Percentiles rank a stretch among this genome's conserved stretches.
phyloP scores from a whole-genome alignment of 1,139 yeast genomes.

The Geotrichum cucujoidarum region DNA sequence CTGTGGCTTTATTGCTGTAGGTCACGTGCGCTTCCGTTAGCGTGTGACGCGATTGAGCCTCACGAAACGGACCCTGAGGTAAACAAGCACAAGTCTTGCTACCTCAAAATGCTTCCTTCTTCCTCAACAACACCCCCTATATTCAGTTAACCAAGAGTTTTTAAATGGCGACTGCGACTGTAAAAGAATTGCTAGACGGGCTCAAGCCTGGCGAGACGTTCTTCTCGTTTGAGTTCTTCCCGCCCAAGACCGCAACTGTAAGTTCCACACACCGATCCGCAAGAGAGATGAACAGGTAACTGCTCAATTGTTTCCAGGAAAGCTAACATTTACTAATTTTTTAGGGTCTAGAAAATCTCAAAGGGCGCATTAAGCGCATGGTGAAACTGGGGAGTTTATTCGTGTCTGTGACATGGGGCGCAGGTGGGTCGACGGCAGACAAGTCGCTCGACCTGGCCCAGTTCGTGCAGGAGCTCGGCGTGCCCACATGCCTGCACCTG shows the following conservation, averaged over 20 bases:
- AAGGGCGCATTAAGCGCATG: constrained; percentile 86
- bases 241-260: constrained; percentile 85
- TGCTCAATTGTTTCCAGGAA: not conserved
- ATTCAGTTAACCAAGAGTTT: not conserved
- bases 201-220: constrained; percentile 53
- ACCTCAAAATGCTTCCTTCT: not conserved
- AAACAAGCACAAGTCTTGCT: too few species aligned
- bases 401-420: constrained; percentile 97
- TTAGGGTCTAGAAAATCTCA: constrained; percentile 70
- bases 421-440: constrained; percentile 90
- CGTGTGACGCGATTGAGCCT: too few species aligned
- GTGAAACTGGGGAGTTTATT: constrained; percentile 81
- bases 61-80: too few species aligned
- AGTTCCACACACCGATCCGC: too few species aligned
- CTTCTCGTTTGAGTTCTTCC: constrained; percentile 90
- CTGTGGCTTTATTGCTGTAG: too few species aligned
- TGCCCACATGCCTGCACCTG: constrained; percentile 87
- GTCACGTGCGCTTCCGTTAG: too few species aligned
- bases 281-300: too few species aligned
- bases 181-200: constrained; percentile 52
- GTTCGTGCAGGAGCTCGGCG: constrained; percentile 65
- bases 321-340: too few species aligned
- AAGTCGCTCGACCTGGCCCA: constrained; percentile 81
- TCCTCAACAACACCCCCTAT: not conserved
- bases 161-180: constrained; percentile 33